These are phyloP conservation scores for Orbilia blumenaviensis DNA, from an alignment of 2,329 filamentous ascomycete species.

Conservation along the genomic window DNA sequence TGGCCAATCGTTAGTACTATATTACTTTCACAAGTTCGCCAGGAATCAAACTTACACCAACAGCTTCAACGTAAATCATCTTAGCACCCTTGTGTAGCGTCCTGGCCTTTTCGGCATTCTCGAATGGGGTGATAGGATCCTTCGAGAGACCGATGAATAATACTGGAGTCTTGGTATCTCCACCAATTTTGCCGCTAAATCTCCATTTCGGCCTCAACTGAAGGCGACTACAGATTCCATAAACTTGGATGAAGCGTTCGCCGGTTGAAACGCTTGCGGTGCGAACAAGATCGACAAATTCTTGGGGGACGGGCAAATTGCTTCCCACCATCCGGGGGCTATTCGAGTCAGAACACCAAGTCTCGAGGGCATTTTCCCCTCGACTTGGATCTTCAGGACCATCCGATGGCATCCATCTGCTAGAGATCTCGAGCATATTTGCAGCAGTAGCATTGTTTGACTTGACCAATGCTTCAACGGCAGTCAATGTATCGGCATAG, in stretches of 20 bases:
- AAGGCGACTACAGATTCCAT: conserved; percentile 26
- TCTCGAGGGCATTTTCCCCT: conserved; percentile 27
- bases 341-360: conserved; percentile 26
- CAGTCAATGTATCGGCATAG: conserved; percentile 20
- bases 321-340: conserved; percentile 6
- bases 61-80: conserved; percentile 47
- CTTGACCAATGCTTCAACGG: conserved; percentile 14
- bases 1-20: background rate
- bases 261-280: conserved; percentile 12
- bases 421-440: background rate
- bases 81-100: conserved; percentile 23
- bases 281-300: conserved; percentile 15
- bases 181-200: conserved; percentile 35
- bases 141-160: conserved; percentile 31
- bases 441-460: conserved; percentile 13
- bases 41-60: conserved; percentile 33
- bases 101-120: conserved; percentile 31
- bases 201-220: conserved; percentile 34
- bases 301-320: conserved; percentile 11
- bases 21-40: background rate
- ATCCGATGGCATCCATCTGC: background rate
- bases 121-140: conserved; percentile 40
- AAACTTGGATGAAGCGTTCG: conserved; percentile 30
- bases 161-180: conserved; percentile 32
- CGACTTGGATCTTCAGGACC: background rate